phyloP scores from a whole-genome alignment of 2,329 filamentous ascomycete genomes.

The Penicillium sclerotigenum region DNA sequence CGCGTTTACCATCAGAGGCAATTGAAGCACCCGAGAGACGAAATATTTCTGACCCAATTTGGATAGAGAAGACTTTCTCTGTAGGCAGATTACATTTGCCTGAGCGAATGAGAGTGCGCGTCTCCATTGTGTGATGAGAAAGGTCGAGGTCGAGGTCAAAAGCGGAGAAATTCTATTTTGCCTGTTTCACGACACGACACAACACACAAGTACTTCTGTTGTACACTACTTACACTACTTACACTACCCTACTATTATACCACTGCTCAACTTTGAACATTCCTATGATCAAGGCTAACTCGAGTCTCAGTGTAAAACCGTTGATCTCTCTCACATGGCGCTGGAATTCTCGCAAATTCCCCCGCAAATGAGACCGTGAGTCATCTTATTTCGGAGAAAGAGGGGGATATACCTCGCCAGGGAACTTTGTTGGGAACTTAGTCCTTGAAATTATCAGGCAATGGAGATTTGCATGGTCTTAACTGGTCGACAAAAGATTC shows the following conservation, averaged over 20 bases:
- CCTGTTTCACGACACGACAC: neutral
- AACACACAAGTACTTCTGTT: neutral
- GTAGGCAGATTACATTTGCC: conserved; percentile 44
- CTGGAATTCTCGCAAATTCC: conserved; percentile 13
- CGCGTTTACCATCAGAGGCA: conserved; percentile 64
- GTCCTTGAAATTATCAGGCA: neutral
- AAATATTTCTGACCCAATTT: conserved; percentile 68
- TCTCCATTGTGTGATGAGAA: neutral
- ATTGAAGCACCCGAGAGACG: conserved; percentile 67
- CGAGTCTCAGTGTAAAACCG: neutral
- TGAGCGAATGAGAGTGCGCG: neutral
- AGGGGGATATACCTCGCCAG: neutral
- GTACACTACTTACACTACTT: neutral
- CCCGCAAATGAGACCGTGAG: neutral
- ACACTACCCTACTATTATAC: neutral
- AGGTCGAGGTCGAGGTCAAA: neutral
- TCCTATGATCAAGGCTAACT: neutral
- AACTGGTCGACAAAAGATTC: neutral
- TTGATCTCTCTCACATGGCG: conserved; percentile 19
- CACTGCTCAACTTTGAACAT: no score
- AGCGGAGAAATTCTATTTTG: neutral
- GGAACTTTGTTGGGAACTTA: neutral
- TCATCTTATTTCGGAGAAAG: conserved; percentile 1
- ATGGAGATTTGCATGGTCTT: neutral
- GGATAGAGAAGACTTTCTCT: conserved; percentile 66